Evolutionary conservation across 2,329 filamentous ascomycete species (phyloP), one percentile per base, ranked within the genome.

Genomic region (Dendrostoma leiphaemia): DNA sequence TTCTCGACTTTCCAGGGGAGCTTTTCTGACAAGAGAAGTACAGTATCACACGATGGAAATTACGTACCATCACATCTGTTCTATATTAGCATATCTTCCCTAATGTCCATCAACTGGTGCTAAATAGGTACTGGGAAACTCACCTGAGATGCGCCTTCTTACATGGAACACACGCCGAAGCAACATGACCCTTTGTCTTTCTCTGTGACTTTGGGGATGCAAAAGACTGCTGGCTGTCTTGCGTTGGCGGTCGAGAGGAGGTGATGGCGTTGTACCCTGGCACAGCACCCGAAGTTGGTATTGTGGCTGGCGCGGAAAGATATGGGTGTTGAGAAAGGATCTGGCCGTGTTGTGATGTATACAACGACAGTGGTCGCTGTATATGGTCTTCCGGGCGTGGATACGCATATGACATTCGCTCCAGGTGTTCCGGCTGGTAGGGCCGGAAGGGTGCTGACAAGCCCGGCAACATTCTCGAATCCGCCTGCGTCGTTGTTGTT

Each of bases 121-220:
- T 21, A 59, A 31, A 34, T 32, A 37, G 35, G 48, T 24, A 47
- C 43, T 53, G 48, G 51, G 58, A 47, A 35, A 62, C 75, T 66
- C 72, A 85, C 82, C 84, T 78, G 60, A 94, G 79, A 80, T 94
- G 90, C 34, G 90, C 90, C 69, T 84, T 85, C 68, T 93, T 93
- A 74, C 90, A 94, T 57, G 91, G 90, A 61, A 93, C 86, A 67
- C 90, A 94, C 24, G 90, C 90, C 32, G 89, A 92, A 48, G 89
- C 88, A 50, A 93, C 90, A 73, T 94, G 90, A 13, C 88, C 88
- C 67, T 91, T 91, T 6, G 86, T 85, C 68, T 87, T 88, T 61
- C 84, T 77, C 59, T 85, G 82, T 6, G 81, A 75, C 62, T 84
- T 86, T 2, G 83, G 80, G 35, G 83, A 84, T 10, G 74, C 71